Percentiles rank a stretch among this genome's conserved stretches.
Conservation (phyloP, 495 filamentous ascomycete species). For the Aspergillus olivimuriae region DNA sequence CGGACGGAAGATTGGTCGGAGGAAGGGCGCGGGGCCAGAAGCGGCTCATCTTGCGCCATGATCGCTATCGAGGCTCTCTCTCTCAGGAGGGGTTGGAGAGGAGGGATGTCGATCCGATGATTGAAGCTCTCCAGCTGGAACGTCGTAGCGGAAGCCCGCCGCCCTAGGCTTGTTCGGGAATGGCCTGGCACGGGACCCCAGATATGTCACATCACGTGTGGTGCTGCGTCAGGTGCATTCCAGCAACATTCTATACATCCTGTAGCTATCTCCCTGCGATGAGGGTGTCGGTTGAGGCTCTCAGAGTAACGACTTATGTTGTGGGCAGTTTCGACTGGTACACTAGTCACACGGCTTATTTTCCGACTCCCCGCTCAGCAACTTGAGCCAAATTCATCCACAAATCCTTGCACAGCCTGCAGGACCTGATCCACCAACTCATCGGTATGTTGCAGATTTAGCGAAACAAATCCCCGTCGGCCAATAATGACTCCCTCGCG, state of each 20-base stretch:
- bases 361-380: too few relatives aligned
- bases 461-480: conserved; percentile 31
- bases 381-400: conserved; percentile 1
- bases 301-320: too few relatives aligned
- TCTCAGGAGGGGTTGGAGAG: conserved; percentile 1
- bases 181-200: conserved; percentile 10
- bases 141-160: too few relatives aligned
- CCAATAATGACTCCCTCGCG: conserved; percentile 36
- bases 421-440: conserved; percentile 34
- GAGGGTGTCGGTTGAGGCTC: too few relatives aligned
- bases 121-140: too few relatives aligned
- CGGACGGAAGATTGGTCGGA: conserved; percentile 41
- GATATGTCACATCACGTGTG: conserved; percentile 21
- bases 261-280: too few relatives aligned
- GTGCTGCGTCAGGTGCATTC: too few relatives aligned
- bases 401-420: conserved; percentile 1
- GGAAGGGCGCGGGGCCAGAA: conserved; percentile 36
- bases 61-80: too few relatives aligned
- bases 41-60: conserved; percentile 43
- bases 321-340: too few relatives aligned
- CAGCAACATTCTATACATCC: not conserved
- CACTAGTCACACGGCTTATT: too few relatives aligned
- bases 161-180: conserved; percentile 8
- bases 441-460: conserved; percentile 36
- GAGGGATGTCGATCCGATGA: too few relatives aligned